phyloP scores from a whole-genome alignment of 331 rosid species.

The Telfairia occidentalis region DNA sequence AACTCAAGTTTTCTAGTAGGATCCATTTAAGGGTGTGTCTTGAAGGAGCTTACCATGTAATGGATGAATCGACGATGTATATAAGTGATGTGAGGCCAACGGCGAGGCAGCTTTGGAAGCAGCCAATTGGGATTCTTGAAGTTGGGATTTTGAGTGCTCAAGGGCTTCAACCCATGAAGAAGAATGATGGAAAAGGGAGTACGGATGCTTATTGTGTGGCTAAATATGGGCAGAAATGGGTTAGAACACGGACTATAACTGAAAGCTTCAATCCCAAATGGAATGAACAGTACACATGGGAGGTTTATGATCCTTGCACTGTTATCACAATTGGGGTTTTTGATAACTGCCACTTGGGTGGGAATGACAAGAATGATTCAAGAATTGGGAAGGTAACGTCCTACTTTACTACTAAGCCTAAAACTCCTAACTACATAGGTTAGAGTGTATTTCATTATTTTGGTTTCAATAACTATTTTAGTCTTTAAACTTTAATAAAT shows the following conservation, averaged over 20 bases:
- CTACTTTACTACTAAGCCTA: too few relatives aligned
- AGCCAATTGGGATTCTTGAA: slow-evolving; percentile 46
- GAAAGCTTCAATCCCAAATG: slow-evolving; percentile 37
- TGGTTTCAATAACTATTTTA: background rate
- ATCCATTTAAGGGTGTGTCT: slow-evolving; percentile 41
- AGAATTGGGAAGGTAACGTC: slow-evolving; percentile 39
- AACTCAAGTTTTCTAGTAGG: slow-evolving; percentile 38
- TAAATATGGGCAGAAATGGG: slow-evolving; percentile 55
- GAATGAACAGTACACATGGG: slow-evolving; percentile 60
- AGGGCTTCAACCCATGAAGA: slow-evolving; percentile 44
- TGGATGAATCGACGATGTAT: slow-evolving; percentile 51
- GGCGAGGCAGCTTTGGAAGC: slow-evolving; percentile 51
- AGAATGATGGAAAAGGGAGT: slow-evolving; percentile 27
- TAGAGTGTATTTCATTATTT: too few relatives aligned
- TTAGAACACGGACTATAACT: slow-evolving; percentile 36
- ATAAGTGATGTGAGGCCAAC: slow-evolving; percentile 50
- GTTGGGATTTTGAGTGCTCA: slow-evolving; percentile 55
- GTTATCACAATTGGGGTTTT: slow-evolving; percentile 50
- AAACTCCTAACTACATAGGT: too few relatives aligned
- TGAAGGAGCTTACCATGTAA: slow-evolving; percentile 53
- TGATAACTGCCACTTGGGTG: slow-evolving; percentile 44
- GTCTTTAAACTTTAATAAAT: background rate
- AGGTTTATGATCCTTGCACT: slow-evolving; percentile 51
- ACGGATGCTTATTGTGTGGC: slow-evolving; percentile 53
- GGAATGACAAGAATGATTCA: slow-evolving; percentile 24